Conservation (phyloP, 176 grass and related monocot genomes). For the Thinopyrum elongatum region DNA sequence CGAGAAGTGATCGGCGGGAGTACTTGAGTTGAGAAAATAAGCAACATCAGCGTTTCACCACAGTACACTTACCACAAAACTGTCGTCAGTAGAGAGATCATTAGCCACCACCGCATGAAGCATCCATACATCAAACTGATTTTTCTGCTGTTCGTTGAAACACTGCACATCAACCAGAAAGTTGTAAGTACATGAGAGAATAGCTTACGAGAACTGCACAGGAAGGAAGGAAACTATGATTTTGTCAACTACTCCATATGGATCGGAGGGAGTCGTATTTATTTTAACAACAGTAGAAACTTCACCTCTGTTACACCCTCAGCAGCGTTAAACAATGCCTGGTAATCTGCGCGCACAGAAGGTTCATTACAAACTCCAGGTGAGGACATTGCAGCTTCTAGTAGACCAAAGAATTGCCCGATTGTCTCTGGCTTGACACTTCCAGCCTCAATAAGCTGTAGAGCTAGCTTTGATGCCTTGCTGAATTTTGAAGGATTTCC, state of each 20-base stretch:
- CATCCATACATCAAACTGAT: conserved; percentile 67
- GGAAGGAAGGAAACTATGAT: not conserved
- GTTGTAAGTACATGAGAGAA: conserved; percentile 8
- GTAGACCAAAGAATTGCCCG: conserved; percentile 61
- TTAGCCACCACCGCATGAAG: conserved; percentile 87
- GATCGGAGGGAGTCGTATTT: not conserved
- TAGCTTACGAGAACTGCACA: conserved; percentile 15
- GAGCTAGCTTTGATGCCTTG: conserved; percentile 87
- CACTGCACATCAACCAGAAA: conserved; percentile 48
- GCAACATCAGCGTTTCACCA: not conserved
- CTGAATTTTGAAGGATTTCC: conserved; percentile 84
- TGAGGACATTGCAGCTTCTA: conserved; percentile 85
- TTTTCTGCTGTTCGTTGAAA: conserved; percentile 72
- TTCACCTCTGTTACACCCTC: conserved; percentile 68
- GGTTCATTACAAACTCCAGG: conserved; percentile 63
- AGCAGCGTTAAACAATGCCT: conserved; percentile 56
- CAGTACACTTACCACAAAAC: conserved; percentile 83
- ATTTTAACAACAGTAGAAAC: conserved; percentile 2
- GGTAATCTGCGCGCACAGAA: conserved; percentile 60
- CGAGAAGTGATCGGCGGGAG: too few relatives aligned
- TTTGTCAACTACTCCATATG: not conserved
- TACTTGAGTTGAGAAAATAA: not conserved
- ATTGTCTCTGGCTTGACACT: conserved; percentile 80
- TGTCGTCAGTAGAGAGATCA: conserved; percentile 96
- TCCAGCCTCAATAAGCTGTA: conserved; percentile 80